Evolutionary conservation across 805 yeast species (phyloP), one percentile per base, ranked within the genome.

Genomic region (Sungouiozyma ichnusensis): DNA sequence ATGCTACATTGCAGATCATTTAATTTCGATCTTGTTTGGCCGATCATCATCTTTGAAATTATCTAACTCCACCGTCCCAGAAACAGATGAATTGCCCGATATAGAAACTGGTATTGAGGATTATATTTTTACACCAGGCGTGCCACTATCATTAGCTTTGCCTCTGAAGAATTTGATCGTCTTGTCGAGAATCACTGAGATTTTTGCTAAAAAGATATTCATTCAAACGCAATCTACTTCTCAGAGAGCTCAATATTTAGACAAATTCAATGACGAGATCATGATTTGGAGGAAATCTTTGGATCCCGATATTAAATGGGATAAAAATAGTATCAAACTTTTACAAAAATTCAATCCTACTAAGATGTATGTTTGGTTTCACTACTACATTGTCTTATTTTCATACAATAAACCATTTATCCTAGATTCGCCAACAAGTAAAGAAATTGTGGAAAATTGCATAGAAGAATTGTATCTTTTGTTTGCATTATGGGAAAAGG

Each of bases 361-460:
- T 1, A 55, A 63, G 13, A 63, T 72, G 43, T 64, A 71, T 38
- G 67, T 74, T 15, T 60, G 73, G 45, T 73, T 69, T 48, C 76
- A 73, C 49, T 76, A 74, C 52, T 76, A 75, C 49, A 66, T 77
- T 31, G 65, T 73, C 8, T 51, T 74, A n/a, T 62, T 77, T 14
- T 76, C 81, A 47, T 64, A 76, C 36, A 76, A 76, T 49, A 62
- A 78, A 20, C 80, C 80, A 4, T 76, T 76, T 48, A 66, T 74
- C 5, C 49, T 44, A 31, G 58, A 55, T 20, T 37, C 48, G 1
- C 40, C 42, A 9, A 41, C 51, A 34, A 52, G 59, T 35, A 46
- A 49, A 38, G 39, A 41, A 15, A 29, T 55, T 14, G 49, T 54
- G 13, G 57, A 57, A 34, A 49, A 50, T 4, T 51, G 50, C 20